Evolutionary conservation across 2,329 filamentous ascomycete species (phyloP).

Genomic region (Colletotrichum camelliae): DNA sequence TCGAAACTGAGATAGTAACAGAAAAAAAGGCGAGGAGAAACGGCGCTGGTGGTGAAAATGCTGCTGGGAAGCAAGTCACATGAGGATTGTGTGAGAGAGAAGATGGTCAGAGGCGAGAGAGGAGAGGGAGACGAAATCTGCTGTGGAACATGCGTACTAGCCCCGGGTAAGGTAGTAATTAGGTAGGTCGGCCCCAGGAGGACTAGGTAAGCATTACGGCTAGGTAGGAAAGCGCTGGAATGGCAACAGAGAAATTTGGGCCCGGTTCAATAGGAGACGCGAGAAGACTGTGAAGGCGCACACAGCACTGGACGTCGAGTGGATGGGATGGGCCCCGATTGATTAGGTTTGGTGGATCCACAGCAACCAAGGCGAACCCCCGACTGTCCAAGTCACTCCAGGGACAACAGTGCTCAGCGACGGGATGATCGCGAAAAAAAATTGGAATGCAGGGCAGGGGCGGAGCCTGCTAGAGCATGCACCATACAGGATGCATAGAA

Average conservation of each 20-base stretch:
- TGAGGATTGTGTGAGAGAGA: neutral
- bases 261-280: slow-evolving; percentile 1
- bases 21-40: neutral
- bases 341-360: slow-evolving; percentile 19
- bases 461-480: slow-evolving; percentile 2
- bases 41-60: neutral
- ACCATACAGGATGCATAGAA: neutral
- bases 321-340: slow-evolving; percentile 16
- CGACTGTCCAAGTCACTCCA: neutral
- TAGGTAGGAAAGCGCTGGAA: slow-evolving; percentile 14
- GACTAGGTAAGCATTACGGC: neutral
- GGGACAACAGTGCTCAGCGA: neutral
- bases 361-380: slow-evolving; percentile 14
- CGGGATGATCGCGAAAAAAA: slow-evolving; percentile 1
- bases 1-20: neutral
- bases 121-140: neutral
- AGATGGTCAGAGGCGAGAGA: neutral
- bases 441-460: slow-evolving; percentile 15
- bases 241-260: slow-evolving; percentile 8
- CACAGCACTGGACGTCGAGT: neutral
- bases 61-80: slow-evolving; percentile 24
- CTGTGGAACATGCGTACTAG: neutral
- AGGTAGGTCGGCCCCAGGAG: neutral
- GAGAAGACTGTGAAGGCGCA: neutral
- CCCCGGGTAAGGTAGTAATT: neutral